Evolutionary conservation across 495 filamentous ascomycete species (phyloP), one percentile per base, ranked within the genome.

Genomic region (Penicillium riverlandense): DNA sequence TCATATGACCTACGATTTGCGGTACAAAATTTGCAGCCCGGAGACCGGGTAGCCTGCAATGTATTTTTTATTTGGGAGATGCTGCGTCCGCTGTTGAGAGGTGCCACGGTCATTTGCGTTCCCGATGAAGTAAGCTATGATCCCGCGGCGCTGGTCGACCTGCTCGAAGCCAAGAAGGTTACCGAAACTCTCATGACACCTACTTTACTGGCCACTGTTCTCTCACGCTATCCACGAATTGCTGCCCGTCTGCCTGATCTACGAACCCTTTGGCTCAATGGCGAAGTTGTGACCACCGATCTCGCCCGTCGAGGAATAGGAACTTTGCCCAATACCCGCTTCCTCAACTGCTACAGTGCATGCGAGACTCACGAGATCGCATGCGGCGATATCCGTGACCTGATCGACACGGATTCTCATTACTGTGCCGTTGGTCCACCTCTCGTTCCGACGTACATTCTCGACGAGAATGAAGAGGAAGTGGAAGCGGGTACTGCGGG

Each of bases 121-220:
- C 79, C 81, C 1, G 82, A 86, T 39, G 79, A 84, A 52, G 74
- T 67, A 7, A 84, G 81, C 51, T 86, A 84, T 48, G 82, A 86
- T 44, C 82, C 82, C 3, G 72, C 72, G 14, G 72, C 77, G 4
- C 70, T 86, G 8, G 80, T 84, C n/a, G 78, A 84, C 44, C 54
- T 84, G 10, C 76, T 86, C 8, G 57, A 69, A 1, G 53, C 70
- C 6, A 77, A 75, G 53, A 57, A 61, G 8, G 68, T 84, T 46
- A 86, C 81, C 13, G 82, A 86, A 51, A 84, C 82, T 9, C 70
- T 86, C 38, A 84, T 86, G 80, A 86, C 82, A n/a, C 82, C 82
- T 0, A 86, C 82, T 0, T 69, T 86, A 8, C 60, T 86, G 8
- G 77, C 81, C 12, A 79, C 81, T 7, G 72, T 84, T 2, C 72